Conservation (phyloP, 257 asterid genomes). For the Jaltomata sinuosa region DNA sequence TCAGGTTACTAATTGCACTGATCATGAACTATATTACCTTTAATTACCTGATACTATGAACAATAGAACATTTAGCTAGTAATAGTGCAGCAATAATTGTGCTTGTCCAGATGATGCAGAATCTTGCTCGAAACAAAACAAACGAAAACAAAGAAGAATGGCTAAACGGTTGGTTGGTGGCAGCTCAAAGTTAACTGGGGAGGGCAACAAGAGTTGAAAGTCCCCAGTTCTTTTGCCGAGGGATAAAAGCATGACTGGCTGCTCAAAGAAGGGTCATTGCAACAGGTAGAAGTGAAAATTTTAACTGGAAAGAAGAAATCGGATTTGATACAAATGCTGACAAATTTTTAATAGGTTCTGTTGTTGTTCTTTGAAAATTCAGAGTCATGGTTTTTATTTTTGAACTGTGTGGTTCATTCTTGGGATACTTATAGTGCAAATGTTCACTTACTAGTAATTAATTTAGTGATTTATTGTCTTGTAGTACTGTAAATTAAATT, state of each 20-base stretch:
- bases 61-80: not conserved
- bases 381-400: not conserved
- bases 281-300: not conserved
- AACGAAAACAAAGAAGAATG: conserved; percentile 47
- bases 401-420: not conserved
- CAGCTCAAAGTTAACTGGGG: conserved; percentile 3
- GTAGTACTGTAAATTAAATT: not conserved
- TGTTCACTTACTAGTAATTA: not conserved
- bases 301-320: not conserved
- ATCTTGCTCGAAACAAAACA: conserved; percentile 24
- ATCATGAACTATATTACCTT: too few species aligned
- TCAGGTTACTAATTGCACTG: too few species aligned
- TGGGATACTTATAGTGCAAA: not conserved
- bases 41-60: too few species aligned
- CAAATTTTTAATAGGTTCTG: not conserved
- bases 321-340: not conserved
- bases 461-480: not conserved
- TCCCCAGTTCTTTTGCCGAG: not conserved
- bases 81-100: not conserved
- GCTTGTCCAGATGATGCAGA: conserved; percentile 11
- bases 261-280: not conserved
- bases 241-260: not conserved
- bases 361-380: not conserved
- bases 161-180: conserved; percentile 32
- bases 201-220: not conserved